Evolutionary conservation across 805 yeast species (phyloP).

Genomic region (Yamadazyma nakazawae): DNA sequence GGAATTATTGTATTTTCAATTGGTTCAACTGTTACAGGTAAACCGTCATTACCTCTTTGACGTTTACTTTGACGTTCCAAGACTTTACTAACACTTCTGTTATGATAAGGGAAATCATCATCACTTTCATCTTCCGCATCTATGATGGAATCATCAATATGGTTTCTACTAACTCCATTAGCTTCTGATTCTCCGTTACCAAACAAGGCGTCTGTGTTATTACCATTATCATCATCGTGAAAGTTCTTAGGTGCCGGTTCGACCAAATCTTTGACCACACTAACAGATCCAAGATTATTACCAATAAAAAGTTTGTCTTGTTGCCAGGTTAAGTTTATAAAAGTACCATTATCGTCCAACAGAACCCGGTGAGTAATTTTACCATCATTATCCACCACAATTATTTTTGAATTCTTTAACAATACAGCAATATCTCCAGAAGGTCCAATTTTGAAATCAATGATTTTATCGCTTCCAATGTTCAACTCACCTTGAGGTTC

Average conservation of each 20-base stretch:
- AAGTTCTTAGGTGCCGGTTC: neutral
- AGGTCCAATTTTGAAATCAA: slow-evolving; percentile 60
- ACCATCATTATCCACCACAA: slow-evolving; percentile 49
- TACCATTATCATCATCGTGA: slow-evolving; percentile 15
- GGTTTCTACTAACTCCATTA: slow-evolving; percentile 10
- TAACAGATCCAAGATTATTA: slow-evolving; percentile 39
- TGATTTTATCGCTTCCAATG: slow-evolving; percentile 24
- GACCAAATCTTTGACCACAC: slow-evolving; percentile 19
- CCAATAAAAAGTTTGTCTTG: slow-evolving; percentile 36
- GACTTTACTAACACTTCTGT: slow-evolving; percentile 18
- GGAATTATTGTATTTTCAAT: slow-evolving; percentile 44
- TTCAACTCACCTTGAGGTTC: slow-evolving; percentile 11
- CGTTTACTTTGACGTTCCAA: slow-evolving; percentile 21
- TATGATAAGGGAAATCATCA: slow-evolving; percentile 23
- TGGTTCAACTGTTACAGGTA: neutral
- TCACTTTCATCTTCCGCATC: slow-evolving; percentile 53
- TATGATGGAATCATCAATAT: slow-evolving; percentile 20
- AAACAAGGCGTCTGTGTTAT: slow-evolving; percentile 8
- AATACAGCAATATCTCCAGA: slow-evolving; percentile 59
- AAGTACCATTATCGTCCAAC: slow-evolving; percentile 24
- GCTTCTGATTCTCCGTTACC: slow-evolving; percentile 12
- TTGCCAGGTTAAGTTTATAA: slow-evolving; percentile 28
- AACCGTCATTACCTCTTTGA: slow-evolving; percentile 16
- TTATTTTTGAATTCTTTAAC: slow-evolving; percentile 29
- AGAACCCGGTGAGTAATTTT: neutral